Percentiles rank a stretch among this genome's conserved stretches.
Conservation (phyloP, 2,329 filamentous ascomycete genomes). For the Cladosporium velox region DNA sequence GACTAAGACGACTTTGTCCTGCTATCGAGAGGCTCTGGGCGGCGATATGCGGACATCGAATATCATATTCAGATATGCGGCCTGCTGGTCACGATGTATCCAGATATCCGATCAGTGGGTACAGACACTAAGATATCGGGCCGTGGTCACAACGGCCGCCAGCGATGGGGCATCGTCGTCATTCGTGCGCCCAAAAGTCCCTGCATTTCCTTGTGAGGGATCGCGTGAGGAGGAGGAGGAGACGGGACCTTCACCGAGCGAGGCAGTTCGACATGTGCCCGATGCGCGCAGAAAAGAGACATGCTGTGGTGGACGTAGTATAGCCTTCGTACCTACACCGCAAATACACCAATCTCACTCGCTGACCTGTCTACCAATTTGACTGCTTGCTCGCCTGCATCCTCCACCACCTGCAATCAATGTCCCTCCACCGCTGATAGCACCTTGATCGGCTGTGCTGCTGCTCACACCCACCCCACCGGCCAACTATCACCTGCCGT, state of each 20-base stretch:
- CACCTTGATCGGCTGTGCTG: slow-evolving; percentile 3
- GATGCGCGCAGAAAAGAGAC: slow-evolving; percentile 9
- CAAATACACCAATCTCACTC: neutral
- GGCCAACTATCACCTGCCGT: slow-evolving; percentile 9
- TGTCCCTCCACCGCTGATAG: neutral
- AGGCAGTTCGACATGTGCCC: slow-evolving; percentile 5
- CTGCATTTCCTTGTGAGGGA: neutral
- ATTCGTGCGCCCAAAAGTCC: neutral
- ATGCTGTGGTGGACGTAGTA: neutral
- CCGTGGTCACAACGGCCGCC: neutral
- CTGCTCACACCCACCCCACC: slow-evolving; percentile 13
- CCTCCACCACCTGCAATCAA: neutral
- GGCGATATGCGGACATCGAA: slow-evolving; percentile 12
- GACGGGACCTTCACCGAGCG: neutral
- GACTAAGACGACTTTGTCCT: slow-evolving; percentile 12
- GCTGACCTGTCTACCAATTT: neutral
- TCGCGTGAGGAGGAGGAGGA: neutral
- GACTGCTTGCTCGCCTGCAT: neutral
- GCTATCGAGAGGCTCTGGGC: neutral
- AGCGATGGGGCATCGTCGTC: neutral
- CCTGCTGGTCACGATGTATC: no score
- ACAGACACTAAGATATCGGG: neutral
- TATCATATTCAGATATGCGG: neutral
- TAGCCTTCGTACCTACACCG: neutral
- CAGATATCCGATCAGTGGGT: no score